Base-by-base conservation (phyloP, 2,329 filamentous ascomycete species). In the Fusarium sp. region DNA sequence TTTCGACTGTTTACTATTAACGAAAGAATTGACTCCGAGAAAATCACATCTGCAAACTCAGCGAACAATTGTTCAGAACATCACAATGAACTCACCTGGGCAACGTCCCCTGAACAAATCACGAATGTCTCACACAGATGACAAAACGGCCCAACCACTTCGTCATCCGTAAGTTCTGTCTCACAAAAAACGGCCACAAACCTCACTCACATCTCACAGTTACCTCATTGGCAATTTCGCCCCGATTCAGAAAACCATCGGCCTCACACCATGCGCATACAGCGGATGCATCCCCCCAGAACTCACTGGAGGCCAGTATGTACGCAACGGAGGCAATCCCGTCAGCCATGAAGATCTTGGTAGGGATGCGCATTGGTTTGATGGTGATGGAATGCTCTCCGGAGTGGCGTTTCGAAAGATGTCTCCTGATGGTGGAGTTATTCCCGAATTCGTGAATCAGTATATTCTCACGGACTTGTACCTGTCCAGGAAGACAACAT, bases 381-480 rank as follows among this genome's bases (percentile, higher is more conserved):
- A 92, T 68, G 90, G 90, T 30, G 89, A 92, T 73, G 90, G 90
- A 6, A 92, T 92, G 90, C 84, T 92, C 12, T 86, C 86, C 28
- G 90, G 90, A 2, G 89, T 92, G 1, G 21, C 81, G 82, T 19
- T 92, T 91, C 73, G 79, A 26, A 51, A 26, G 4, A 76, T 77
- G 4, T 76, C 78, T 7, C 74, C 7, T 6, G 39, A 56, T 9
- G 55, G 20, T 0, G 75, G 81, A 4, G 82, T 89, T 2, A 74
- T 81, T 57, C 89, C 89, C 0, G 82, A 89, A 53, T 92, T 91
- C 54, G 88, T 90, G 54, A 92, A 91, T 62, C 88, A 90, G 68
- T 91, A 87, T 70, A 81, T 92, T 47, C 76, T 91, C 24, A 92
- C 90, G 0, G 90, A 93, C 67, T 77, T 91, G 7, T 89, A 85